phyloP scores from a whole-genome alignment of 2,329 filamentous ascomycete species.

The Sporothrix luriei region DNA sequence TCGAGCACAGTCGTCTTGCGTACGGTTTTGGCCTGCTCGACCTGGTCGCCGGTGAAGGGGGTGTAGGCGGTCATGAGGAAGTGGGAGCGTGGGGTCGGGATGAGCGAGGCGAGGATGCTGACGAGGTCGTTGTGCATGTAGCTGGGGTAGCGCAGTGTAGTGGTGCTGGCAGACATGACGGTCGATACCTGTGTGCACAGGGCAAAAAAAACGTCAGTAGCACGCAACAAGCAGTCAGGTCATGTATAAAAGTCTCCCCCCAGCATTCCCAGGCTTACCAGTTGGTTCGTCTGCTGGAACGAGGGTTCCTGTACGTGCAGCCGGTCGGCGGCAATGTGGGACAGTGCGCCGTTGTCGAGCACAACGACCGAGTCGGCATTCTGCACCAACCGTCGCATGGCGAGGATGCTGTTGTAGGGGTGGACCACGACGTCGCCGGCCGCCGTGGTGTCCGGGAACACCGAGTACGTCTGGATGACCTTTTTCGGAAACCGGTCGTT shows the following conservation, averaged over 20 bases:
- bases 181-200: conserved; percentile 71
- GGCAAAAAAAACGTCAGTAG: background rate
- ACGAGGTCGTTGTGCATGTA: conserved; percentile 99
- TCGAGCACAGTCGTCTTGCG: conserved; percentile 97
- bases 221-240: no score
- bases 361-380: conserved; percentile 98
- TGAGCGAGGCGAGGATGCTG: conserved; percentile 92
- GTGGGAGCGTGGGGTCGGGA: conserved; percentile 94
- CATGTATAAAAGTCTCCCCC: background rate
- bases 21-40: conserved; percentile 95
- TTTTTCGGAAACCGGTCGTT: conserved; percentile 99
- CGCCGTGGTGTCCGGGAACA: conserved; percentile 92
- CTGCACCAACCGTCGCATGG: conserved; percentile 87
- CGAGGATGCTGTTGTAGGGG: conserved; percentile 94
- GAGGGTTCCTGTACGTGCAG: conserved; percentile 94
- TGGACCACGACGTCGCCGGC: conserved; percentile 92
- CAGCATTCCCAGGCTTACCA: conserved; percentile 54
- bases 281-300: conserved; percentile 95
- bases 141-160: conserved; percentile 91
- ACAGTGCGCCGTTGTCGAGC: conserved; percentile 90
- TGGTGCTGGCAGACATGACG: conserved; percentile 98
- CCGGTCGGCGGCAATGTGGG: conserved; percentile 89
- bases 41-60: conserved; percentile 92
- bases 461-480: conserved; percentile 97
- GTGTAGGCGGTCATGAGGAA: conserved; percentile 99